A percentile compares a stretch with the other conserved stretches of the same genome.
phyloP scores from a whole-genome alignment of 495 filamentous ascomycete species.

The Lophiotrema nucula region DNA sequence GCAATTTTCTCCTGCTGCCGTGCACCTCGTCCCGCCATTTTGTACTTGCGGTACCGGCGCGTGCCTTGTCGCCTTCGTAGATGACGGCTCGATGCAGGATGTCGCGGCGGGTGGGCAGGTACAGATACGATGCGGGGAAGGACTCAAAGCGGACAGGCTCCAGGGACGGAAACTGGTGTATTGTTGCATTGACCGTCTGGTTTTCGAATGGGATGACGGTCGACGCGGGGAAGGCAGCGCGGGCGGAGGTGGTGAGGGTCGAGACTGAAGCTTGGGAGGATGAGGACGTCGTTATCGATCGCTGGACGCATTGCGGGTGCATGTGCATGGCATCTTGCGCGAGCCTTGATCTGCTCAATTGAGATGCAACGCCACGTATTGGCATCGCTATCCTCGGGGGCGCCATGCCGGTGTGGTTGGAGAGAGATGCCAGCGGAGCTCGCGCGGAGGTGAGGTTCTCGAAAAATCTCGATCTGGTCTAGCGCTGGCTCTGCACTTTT shows the following conservation, averaged over 20 bases:
- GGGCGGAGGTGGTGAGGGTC: constrained; percentile 18
- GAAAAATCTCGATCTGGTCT: constrained; percentile 21
- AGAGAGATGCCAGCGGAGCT: constrained; percentile 4
- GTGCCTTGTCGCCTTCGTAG: constrained; percentile 86
- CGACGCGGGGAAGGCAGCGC: constrained; percentile 25
- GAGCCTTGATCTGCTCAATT: constrained; percentile 15
- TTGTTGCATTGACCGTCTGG: constrained; percentile 66
- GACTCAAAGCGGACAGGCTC: constrained; percentile 76
- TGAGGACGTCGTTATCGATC: constrained; percentile 73
- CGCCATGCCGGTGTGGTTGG: constrained; percentile 22
- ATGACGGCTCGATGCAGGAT: constrained; percentile 89
- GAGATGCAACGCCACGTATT: constrained; percentile 16
- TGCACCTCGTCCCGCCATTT: constrained; percentile 83
- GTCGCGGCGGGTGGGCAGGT: constrained; percentile 83
- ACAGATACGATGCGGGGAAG: constrained; percentile 77
- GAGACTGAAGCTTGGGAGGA: constrained; percentile 38
- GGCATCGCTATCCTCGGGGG: constrained; percentile 12
- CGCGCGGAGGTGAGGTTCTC: constrained; percentile 9
- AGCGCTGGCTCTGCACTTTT: constrained; percentile 1
- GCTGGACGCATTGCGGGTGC: background rate
- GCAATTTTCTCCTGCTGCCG: constrained; percentile 74
- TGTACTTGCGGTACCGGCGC: constrained; percentile 77
- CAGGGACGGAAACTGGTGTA: constrained; percentile 87
- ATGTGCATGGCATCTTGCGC: constrained; percentile 14
- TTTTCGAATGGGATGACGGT: constrained; percentile 42